A percentile compares a stretch with the other conserved stretches of the same genome.
These are phyloP conservation scores for Aspergillus alliaceus DNA, from an alignment of 2,329 filamentous ascomycete genomes.

Conservation along the genomic window DNA sequence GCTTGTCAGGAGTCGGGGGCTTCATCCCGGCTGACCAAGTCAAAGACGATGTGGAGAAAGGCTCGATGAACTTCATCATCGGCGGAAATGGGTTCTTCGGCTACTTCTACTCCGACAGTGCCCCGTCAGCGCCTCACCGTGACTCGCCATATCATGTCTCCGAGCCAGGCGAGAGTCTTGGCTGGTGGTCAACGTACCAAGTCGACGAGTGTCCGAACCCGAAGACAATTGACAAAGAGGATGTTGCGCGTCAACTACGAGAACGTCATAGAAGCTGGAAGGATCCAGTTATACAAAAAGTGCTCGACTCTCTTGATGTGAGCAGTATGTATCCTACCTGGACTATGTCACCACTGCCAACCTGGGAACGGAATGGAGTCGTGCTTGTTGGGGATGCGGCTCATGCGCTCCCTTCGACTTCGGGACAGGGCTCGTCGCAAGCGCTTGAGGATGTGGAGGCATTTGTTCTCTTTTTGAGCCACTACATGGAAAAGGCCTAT, in stretches of 20 bases:
- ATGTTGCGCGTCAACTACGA: conserved; percentile 37
- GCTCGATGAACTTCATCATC: conserved; percentile 46
- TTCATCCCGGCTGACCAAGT: conserved; percentile 38
- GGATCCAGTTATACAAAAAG: conserved; percentile 45
- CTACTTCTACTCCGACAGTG: conserved; percentile 41
- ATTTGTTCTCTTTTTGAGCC: conserved; percentile 43
- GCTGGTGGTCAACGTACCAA: conserved; percentile 50
- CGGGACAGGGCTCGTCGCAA: conserved; percentile 57
- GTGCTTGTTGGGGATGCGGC: conserved; percentile 59
- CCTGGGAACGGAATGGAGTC: conserved; percentile 50
- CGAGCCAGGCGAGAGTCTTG: conserved; percentile 32
- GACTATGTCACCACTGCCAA: conserved; percentile 48
- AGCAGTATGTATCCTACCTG: conserved; percentile 51
- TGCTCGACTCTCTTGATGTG: conserved; percentile 40
- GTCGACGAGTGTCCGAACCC: conserved; percentile 33
- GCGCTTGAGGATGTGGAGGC: conserved; percentile 57
- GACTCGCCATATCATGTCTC: conserved; percentile 27
- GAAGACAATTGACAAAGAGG: conserved; percentile 30
- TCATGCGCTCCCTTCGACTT: conserved; percentile 56
- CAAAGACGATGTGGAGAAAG: conserved; percentile 31
- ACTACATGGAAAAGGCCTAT: conserved; percentile 25
- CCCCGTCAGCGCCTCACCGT: conserved; percentile 17
- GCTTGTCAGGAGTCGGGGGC: conserved; percentile 48
- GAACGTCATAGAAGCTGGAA: conserved; percentile 47
- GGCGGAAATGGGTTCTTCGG: conserved; percentile 54